Conservation (phyloP, 352 stramenopile species). For the Phytophthora tubulina region DNA sequence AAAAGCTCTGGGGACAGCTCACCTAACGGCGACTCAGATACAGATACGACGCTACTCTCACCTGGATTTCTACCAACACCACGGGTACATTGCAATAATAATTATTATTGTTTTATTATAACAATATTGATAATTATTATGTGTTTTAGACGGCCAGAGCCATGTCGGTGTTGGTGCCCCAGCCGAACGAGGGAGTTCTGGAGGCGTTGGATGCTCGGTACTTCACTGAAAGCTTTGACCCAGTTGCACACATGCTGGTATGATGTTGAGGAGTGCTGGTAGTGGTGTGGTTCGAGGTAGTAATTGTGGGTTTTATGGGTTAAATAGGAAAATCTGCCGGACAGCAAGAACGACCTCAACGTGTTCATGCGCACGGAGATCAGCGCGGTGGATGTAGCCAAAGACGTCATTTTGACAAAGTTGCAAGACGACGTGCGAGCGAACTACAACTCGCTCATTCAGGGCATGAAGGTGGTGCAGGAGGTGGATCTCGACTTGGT, state of each 20-base stretch:
- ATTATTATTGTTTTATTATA: neutral
- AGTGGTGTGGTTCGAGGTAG: neutral
- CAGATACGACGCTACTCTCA: conserved; percentile 36
- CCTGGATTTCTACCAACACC: conserved; percentile 50
- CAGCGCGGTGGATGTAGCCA: conserved; percentile 82
- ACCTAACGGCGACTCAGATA: conserved; percentile 23
- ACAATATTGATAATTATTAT: conserved; percentile 13
- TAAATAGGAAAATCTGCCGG: conserved; percentile 72
- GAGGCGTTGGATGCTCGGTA: conserved; percentile 79
- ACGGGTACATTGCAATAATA: conserved; percentile 28
- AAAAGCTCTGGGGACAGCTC: conserved; percentile 29
- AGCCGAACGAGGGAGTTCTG: conserved; percentile 74
- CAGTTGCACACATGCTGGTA: conserved; percentile 75
- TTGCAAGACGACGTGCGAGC: conserved; percentile 86
- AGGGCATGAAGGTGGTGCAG: conserved; percentile 90
- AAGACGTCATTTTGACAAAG: conserved; percentile 76
- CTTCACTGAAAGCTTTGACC: conserved; percentile 86
- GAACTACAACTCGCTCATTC: conserved; percentile 83
- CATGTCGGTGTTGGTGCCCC: conserved; percentile 75
- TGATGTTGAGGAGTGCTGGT: neutral
- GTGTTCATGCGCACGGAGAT: conserved; percentile 86
- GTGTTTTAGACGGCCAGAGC: conserved; percentile 41
- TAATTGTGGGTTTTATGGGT: neutral
- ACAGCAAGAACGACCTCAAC: conserved; percentile 56
- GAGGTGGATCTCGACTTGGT: conserved; percentile 89